Conservation (phyloP, 805 yeast genomes). For the Suhomyces prunicola region DNA sequence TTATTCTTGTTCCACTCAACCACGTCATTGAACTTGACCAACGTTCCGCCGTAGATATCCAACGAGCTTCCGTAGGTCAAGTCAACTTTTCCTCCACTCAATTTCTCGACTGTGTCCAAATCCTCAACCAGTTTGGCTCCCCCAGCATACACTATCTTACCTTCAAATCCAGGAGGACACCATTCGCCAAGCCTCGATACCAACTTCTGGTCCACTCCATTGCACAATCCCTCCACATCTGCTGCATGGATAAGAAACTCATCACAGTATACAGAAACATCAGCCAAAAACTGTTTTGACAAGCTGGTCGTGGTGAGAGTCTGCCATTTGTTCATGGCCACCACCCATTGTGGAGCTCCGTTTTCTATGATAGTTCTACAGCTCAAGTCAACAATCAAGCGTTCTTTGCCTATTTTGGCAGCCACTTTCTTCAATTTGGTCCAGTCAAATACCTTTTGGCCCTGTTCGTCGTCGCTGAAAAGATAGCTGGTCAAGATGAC, state of each 20-base stretch:
- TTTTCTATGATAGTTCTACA: slow-evolving; percentile 52
- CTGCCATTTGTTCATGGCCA: slow-evolving; percentile 99
- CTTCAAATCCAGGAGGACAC: slow-evolving; percentile 52
- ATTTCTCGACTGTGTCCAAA: slow-evolving; percentile 55
- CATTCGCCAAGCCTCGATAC: slow-evolving; percentile 74
- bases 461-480: slow-evolving; percentile 56
- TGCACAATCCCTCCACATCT: slow-evolving; percentile 95
- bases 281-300: slow-evolving; percentile 47
- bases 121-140: slow-evolving; percentile 82
- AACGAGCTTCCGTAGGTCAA: slow-evolving; percentile 89
- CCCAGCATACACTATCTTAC: slow-evolving; percentile 92
- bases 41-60: slow-evolving; percentile 89
- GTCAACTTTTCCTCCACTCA: slow-evolving; percentile 84
- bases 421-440: slow-evolving; percentile 53
- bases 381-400: slow-evolving; percentile 85
- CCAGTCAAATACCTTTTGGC: slow-evolving; percentile 32
- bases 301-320: slow-evolving; percentile 69
- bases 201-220: slow-evolving; percentile 82
- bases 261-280: slow-evolving; percentile 63
- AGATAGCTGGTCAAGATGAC: slow-evolving; percentile 91
- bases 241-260: slow-evolving; percentile 97
- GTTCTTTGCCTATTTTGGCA: slow-evolving; percentile 54
- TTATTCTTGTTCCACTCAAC: slow-evolving; percentile 60
- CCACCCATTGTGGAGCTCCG: slow-evolving; percentile 61
- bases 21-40: slow-evolving; percentile 74